Evolutionary conservation across 768 basidiomycete species (phyloP), one percentile per base, ranked within the genome.

Genomic region (Tulasnella sp.): DNA sequence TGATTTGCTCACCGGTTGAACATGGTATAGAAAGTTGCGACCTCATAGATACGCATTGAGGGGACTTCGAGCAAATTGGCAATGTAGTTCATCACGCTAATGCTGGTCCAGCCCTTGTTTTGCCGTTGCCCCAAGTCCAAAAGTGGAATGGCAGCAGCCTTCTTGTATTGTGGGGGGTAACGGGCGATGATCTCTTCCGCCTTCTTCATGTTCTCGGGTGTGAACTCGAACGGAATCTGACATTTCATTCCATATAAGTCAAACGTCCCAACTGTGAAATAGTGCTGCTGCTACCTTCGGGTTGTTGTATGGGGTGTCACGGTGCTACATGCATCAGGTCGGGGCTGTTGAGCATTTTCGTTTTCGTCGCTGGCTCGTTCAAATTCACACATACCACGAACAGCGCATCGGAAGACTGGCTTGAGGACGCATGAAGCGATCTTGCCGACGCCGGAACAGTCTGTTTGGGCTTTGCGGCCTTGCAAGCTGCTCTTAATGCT

Each of bases 11-110:
- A 95, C 95, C 97, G 91, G 88, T 98, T 99, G 89, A 98, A 99
- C 97, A 99, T 99, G 82, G 98, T 99, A 86, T 99, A 99, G 87
- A 99, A 99, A 19, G 96, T 97, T 24, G 97, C 97, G 75, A 99
- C 98, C 86, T 99, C 98, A 85, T 99, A 99, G 1, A 98, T 98
- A 14, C 98, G 93, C 98, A 99, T 99, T 76, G 95, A 94, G 14
- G 94, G 95, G 90, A 99, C 93, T 83, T 93, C 95, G 40, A 99
- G 89, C 42, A 97, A 88, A 82, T 94, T 93, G 0, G 98, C 98
- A 77, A 99, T 93, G 83, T 96, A 95, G 87, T 99, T 98, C 98
- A 99, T 99, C 81, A 97, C 96, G 83, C 94, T 95, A 82, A 99
- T 97, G 85, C 94, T 96, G 36, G 97, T 98, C 95, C 95, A 99